Evolutionary conservation across 805 yeast genomes (phyloP), one percentile per base, ranked within the genome.

Genomic region (Kockiozyma suomiensis): DNA sequence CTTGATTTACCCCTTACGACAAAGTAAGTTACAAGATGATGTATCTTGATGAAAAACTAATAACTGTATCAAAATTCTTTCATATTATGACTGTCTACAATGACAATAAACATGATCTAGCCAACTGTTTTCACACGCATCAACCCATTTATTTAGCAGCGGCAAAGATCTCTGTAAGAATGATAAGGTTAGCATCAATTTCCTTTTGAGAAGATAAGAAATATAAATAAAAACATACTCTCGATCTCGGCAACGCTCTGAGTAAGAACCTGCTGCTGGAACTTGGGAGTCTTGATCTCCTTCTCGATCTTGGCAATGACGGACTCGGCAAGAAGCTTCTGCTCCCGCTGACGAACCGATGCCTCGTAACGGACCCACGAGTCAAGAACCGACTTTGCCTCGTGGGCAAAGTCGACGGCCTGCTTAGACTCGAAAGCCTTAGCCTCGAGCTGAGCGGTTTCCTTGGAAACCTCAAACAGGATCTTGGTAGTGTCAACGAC

Each of bases 301-400:
- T 86, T 79, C 82, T 89, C 85, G 72, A 93, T 94, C 81, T 90
- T 91, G 56, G 91, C 80, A 75, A 91, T 88, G 67, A 94, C 97
- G 60, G 91, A 73, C 73, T 88, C 79, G 69, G 96, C 85, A 72
- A 94, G 85, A 78, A 90, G 97, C 78, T 86, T 83, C 83, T 94
- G 99, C 83, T 94, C 96, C 74, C 85, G 79, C 82, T 90, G 96
- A 82, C 97, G 93, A 69, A 92, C 94, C 75, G 90, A 91, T 69
- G 90, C 87, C 82, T 94, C 99, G 79, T 88, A 89, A 85, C 98
- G 90, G 71, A 92, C 97, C 99, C 99, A 94, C 15, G 98, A 90
- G 80, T 94, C 99, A 75, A 94, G 85, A 63, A 93, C 96, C 59
- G 94, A 80, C 81, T 88, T 91, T 73, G 98, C 98, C 82, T 91